Evolutionary conservation across 2,329 filamentous ascomycete genomes (phyloP), one percentile per base, ranked within the genome.

Genomic region (Periconia sp.): DNA sequence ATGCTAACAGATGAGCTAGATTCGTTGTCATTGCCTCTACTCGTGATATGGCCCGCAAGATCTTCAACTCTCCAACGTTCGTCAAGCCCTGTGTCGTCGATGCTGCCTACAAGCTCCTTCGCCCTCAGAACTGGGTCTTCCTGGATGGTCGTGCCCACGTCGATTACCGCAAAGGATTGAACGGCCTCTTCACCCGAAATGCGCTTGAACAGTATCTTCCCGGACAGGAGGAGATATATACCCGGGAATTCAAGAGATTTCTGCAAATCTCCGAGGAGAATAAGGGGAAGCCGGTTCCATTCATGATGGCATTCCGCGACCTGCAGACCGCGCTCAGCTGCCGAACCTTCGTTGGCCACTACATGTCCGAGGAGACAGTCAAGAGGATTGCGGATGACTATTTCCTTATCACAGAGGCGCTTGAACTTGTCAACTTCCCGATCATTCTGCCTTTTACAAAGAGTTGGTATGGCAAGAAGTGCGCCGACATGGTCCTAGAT

Each of bases 71-170:
- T 15, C 94, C 94, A 18, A 70, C 76, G 37, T 97, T 86, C 65
- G 91, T 95, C 69, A 96, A 96, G 77, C 94, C 94, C 29, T 97
- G 92, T 66, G 92, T 99, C 50, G 94, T 99, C 52, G 92, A 97
- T 69, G 85, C 87, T 46, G 94, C 94, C 15, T 86, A 90, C 74
- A 97, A 97, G 77, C 87, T 99, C 36, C 84, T 99, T 38, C 89
- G 94, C 46, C 82, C 85, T 48, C 87, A 88, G 63, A 96, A 96
- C 77, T 99, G 92, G 90, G 94, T 97, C 13, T 97, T 97, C 75
- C 78, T 99, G 55, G 92, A 97, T 66, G 94, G 94, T 65, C 95
- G 92, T 75, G 84, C 85, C 26, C 94, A 99, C 63, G 89, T 96
- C 57, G 94, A 97, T 65, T 99, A 94, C 76, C 92, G 94, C 69